Evolutionary conservation across 2,329 filamentous ascomycete species (phyloP).

Genomic region (Colletotrichum ledebouriae): DNA sequence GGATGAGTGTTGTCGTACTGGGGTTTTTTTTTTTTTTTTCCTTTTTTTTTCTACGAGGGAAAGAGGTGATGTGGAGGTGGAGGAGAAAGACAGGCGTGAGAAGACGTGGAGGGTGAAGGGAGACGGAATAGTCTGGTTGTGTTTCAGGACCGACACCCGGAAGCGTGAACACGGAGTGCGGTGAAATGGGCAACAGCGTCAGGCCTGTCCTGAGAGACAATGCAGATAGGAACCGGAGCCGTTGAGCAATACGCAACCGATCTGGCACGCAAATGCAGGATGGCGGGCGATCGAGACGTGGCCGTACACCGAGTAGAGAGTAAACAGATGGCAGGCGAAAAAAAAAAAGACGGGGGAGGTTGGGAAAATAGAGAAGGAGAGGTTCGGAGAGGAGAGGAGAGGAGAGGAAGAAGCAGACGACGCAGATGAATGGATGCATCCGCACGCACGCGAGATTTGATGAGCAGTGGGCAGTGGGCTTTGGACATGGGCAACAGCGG

Average conservation of each 20-base stretch:
- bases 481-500: no score
- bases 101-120: conserved; percentile 30
- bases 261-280: conserved; percentile 21
- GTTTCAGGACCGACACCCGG: conserved; percentile 41
- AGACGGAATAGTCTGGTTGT: conserved; percentile 39
- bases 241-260: conserved; percentile 27
- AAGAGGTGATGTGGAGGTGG: conserved; percentile 16
- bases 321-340: conserved; percentile 1
- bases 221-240: conserved; percentile 23
- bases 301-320: conserved; percentile 21
- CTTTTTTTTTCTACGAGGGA: background rate
- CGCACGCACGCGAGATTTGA: conserved; percentile 41
- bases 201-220: conserved; percentile 18
- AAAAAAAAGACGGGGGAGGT: conserved; percentile 21
- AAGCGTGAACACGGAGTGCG: conserved; percentile 42
- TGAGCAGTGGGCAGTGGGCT: background rate
- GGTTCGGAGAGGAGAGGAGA: conserved; percentile 13
- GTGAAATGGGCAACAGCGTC: conserved; percentile 34
- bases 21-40: conserved; percentile 1
- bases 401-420: conserved; percentile 17
- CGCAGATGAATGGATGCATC: conserved; percentile 36
- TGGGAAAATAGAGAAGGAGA: conserved; percentile 37
- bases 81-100: conserved; percentile 16
- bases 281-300: conserved; percentile 20
- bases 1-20: conserved; percentile 1